phyloP scores from a whole-genome alignment of 1,284 basidiomycete species.

The Microbotryomycetes sp. region DNA sequence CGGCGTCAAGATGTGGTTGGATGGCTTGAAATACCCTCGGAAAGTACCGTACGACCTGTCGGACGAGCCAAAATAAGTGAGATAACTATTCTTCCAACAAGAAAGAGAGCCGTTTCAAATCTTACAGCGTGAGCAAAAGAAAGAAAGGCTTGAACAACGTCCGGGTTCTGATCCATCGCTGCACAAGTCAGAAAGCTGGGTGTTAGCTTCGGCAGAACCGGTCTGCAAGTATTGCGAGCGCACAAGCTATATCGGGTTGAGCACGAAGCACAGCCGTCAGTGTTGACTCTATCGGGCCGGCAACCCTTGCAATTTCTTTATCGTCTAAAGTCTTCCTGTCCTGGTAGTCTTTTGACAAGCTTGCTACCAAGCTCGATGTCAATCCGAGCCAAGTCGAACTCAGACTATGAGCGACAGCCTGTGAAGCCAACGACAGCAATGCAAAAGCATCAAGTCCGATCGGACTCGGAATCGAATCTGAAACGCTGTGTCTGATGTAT shows the following conservation, averaged over 20 bases:
- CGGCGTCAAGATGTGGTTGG: slow-evolving; percentile 20
- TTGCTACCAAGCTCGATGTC: slow-evolving; percentile 15
- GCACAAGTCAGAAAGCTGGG: neutral
- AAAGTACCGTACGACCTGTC: slow-evolving; percentile 18
- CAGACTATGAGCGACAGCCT: slow-evolving; percentile 12
- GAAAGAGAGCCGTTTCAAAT: slow-evolving; percentile 4
- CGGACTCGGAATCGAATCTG: slow-evolving; percentile 28
- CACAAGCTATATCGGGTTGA: slow-evolving; percentile 7
- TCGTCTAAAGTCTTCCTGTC: slow-evolving; percentile 8
- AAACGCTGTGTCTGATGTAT: slow-evolving; percentile 29
- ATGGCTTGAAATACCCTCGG: slow-evolving; percentile 22
- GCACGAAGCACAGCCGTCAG: slow-evolving; percentile 12
- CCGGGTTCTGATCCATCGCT: slow-evolving; percentile 36
- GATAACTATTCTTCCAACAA: neutral
- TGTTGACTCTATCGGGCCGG: slow-evolving; percentile 12
- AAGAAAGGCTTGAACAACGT: slow-evolving; percentile 35
- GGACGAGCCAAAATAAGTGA: neutral
- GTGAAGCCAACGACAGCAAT: slow-evolving; percentile 21
- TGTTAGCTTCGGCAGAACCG: neutral
- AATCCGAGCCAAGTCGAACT: slow-evolving; percentile 33
- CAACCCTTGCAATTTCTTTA: slow-evolving; percentile 1
- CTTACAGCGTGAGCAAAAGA: slow-evolving; percentile 18
- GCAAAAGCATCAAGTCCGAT: slow-evolving; percentile 28
- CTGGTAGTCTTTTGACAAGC: slow-evolving; percentile 13
- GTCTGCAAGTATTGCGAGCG: neutral